phyloP scores from a whole-genome alignment of 441 rosid genomes.

The Gossypium davidsonii region DNA sequence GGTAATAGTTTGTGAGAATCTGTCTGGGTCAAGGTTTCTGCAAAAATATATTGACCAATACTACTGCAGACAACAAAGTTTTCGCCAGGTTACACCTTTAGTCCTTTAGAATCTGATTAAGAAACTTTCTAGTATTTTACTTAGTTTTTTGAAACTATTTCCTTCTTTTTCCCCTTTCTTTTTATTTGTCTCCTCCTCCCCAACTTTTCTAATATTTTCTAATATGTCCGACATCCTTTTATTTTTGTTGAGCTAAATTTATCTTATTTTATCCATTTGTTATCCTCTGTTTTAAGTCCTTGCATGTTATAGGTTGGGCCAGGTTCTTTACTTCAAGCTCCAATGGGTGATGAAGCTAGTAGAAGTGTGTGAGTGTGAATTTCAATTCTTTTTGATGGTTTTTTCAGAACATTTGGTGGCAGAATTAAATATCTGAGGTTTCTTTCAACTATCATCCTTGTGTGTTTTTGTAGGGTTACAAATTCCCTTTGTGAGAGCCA shows the following conservation, averaged over 20 bases:
- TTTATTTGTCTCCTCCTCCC: too few species aligned
- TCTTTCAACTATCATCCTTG: not conserved
- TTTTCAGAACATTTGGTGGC: not conserved
- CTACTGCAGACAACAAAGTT: not conserved
- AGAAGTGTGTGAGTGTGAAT: slow-evolving; percentile 76
- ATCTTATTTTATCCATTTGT: not conserved
- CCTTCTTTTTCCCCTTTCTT: too few species aligned
- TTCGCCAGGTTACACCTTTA: not conserved
- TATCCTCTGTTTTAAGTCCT: slow-evolving; percentile 14
- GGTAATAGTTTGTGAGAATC: not conserved
- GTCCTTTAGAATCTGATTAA: slow-evolving; percentile 1
- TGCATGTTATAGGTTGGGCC: slow-evolving; percentile 65
- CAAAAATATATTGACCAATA: not conserved
- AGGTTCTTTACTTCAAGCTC: slow-evolving; percentile 87
- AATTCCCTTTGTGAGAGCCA: slow-evolving; percentile 67
- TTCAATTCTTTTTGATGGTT: slow-evolving; percentile 14
- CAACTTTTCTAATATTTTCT: not conserved
- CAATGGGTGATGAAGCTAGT: slow-evolving; percentile 64
- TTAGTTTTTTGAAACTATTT: not conserved
- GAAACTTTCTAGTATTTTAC: not conserved
- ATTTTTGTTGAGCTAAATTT: slow-evolving; percentile 15
- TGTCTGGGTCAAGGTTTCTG: not conserved
- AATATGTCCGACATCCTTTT: slow-evolving; percentile 11
- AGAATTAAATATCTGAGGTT: slow-evolving; percentile 7
- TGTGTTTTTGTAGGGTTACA: slow-evolving; percentile 53